Evolutionary conservation across 352 stramenopile genomes (phyloP), one percentile per base, ranked within the genome.

Genomic region (Phytopythium vexans): DNA sequence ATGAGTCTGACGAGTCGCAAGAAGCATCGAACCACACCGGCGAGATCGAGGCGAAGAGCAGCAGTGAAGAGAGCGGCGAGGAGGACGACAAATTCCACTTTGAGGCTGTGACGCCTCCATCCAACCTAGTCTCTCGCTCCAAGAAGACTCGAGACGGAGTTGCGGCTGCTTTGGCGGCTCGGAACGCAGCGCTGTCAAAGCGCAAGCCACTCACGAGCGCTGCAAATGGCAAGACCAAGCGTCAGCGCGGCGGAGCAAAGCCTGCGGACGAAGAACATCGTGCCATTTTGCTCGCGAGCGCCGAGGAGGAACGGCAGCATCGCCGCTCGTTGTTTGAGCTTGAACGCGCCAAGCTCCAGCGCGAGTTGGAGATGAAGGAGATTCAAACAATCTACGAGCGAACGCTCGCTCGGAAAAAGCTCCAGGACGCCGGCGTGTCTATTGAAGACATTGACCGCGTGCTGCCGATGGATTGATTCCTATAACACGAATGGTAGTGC

Each of bases 261-360:
- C 33, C 27, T 3, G 47, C 0, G 44, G 14, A 42, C 36, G 47
- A 53, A 8, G 32, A 35, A 3, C 32, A 15, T 12, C 59, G 62
- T 11, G 41, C 60, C 31, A 52, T 50, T 3, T 62, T 68, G 38
- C 41, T 68, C 7, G 49, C 60, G 32, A 54, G 41, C 10, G 48
- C 53, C 2, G 64, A 72, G 34, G 58, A 68, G 37, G 60, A 84
- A 43, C 60, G 57, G 54, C 57, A 65, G 31, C 62, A 77, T 12
- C 68, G 70, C 27, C 58, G 74, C 32, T 49, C 63, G 43, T 47
- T 84, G 16, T 82, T 80, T 49, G 44, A 74, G 38, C 56, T 84
- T 11, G 73, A 84, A 56, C 64, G 73, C 40, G 64, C 66, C 48
- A 77, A 74, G 43, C 56, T 71, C 16, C 55, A 72, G 52, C 62